phyloP scores from a whole-genome alignment of 306 rosid genomes.

The Cercis canadensis region DNA sequence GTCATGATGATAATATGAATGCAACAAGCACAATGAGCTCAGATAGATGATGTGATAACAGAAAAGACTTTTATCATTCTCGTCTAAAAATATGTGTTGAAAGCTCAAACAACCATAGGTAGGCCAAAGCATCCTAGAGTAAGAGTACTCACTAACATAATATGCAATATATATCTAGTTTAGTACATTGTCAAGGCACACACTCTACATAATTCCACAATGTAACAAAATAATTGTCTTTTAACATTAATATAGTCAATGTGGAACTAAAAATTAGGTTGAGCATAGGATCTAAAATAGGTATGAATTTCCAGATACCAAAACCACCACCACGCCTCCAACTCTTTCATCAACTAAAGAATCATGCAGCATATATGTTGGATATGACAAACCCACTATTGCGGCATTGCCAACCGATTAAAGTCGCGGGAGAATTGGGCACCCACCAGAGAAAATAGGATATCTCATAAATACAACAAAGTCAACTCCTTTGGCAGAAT shows the following conservation, averaged over 20 bases:
- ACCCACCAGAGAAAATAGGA: constrained; percentile 6
- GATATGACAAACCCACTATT: constrained; percentile 32
- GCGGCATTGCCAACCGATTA: constrained; percentile 16
- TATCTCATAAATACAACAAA: constrained; percentile 33
- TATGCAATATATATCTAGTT: constrained; percentile 1
- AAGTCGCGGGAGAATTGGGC: constrained; percentile 20
- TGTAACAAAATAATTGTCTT: not conserved
- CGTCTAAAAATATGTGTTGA: no score
- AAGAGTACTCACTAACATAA: not conserved
- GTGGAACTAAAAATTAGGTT: constrained; percentile 21
- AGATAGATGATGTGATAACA: constrained; percentile 2
- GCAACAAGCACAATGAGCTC: constrained; percentile 23
- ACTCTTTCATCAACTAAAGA: constrained; percentile 20
- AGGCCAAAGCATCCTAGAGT: not conserved
- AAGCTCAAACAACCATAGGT: not conserved
- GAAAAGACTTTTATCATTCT: not conserved
- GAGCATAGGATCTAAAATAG: not conserved
- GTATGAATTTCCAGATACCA: constrained; percentile 32
- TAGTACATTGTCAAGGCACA: constrained; percentile 1
- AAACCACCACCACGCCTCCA: constrained; percentile 14
- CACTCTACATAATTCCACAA: not conserved
- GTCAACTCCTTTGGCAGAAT: constrained; percentile 40
- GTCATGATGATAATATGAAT: not conserved
- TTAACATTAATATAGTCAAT: constrained; percentile 19
- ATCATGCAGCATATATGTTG: not conserved